phyloP scores from a whole-genome alignment of 2,329 filamentous ascomycete species.

The Aspergillus sp. region DNA sequence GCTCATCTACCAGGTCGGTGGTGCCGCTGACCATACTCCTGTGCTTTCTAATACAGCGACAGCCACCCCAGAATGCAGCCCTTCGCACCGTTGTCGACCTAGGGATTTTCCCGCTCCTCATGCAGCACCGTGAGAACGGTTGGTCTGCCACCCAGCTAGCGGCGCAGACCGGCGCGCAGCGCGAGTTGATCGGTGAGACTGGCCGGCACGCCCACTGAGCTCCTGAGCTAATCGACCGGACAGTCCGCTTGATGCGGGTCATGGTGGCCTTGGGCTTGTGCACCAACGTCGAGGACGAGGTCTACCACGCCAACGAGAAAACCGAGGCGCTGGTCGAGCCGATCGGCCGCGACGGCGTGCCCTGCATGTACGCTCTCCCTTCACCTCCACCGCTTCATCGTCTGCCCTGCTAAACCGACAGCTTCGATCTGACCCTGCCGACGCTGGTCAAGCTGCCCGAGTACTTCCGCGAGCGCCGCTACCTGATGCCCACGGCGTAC shows the following conservation, averaged over 20 bases:
- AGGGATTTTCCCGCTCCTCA: slow-evolving; percentile 26
- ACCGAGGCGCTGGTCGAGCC: slow-evolving; percentile 24
- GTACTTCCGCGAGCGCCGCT: too few relatives aligned
- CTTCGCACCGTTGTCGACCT: slow-evolving; percentile 32
- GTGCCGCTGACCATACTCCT: neutral
- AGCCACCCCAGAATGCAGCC: slow-evolving; percentile 35
- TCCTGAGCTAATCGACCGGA: slow-evolving; percentile 29
- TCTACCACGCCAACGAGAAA: slow-evolving; percentile 28
- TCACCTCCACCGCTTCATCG: too few relatives aligned
- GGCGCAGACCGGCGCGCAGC: slow-evolving; percentile 26
- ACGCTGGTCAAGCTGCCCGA: slow-evolving; percentile 30
- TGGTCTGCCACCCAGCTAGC: slow-evolving; percentile 29
- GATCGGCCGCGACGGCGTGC: slow-evolving; percentile 28
- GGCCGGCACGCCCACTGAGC: too few relatives aligned
- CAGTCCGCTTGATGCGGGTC: too few relatives aligned
- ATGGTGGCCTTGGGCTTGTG: slow-evolving; percentile 29
- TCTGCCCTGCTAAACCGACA: slow-evolving; percentile 2
- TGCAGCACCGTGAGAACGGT: slow-evolving; percentile 14
- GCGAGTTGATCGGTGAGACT: slow-evolving; percentile 30
- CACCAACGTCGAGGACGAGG: slow-evolving; percentile 15
- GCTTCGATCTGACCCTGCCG: slow-evolving; percentile 31
- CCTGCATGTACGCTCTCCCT: slow-evolving; percentile 30
- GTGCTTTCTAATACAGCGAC: too few relatives aligned
- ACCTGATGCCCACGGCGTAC: slow-evolving; percentile 28
- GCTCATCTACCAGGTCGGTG: slow-evolving; percentile 29